Evolutionary conservation across 176 grass and related monocot genomes (phyloP).

Genomic region (Hordeum marinum): DNA sequence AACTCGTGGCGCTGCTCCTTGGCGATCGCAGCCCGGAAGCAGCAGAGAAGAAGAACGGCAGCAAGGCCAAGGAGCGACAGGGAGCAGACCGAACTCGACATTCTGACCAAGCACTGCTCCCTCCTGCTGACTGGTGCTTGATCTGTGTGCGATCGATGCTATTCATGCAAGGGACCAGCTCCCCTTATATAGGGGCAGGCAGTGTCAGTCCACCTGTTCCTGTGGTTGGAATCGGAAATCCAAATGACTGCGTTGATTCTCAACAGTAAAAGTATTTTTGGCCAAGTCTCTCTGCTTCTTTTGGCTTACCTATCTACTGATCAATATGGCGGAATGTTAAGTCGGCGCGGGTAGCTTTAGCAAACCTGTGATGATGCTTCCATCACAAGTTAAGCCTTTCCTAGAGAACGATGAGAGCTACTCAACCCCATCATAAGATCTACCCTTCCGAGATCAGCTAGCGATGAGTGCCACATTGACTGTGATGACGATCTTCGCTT

Average conservation of each 20-base stretch:
- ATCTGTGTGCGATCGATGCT: not conserved
- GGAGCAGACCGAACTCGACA: slow-evolving; percentile 5
- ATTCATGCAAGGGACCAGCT: slow-evolving; percentile 2
- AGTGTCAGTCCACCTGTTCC: not conserved
- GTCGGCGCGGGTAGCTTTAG: not conserved
- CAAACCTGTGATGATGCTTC: slow-evolving; percentile 33
- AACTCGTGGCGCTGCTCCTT: slow-evolving; percentile 77
- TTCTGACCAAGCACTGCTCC: not conserved
- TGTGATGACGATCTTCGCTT: not conserved
- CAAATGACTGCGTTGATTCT: not conserved
- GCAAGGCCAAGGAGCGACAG: not conserved
- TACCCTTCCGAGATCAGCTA: not conserved
- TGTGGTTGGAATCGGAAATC: slow-evolving; percentile 10
- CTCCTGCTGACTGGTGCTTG: not conserved
- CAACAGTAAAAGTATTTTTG: not conserved
- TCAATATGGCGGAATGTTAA: not conserved
- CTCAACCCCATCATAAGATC: slow-evolving; percentile 19
- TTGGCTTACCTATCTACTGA: not conserved
- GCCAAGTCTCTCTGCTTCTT: not conserved
- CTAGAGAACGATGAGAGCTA: slow-evolving; percentile 14
- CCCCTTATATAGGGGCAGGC: not conserved
- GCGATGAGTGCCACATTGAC: slow-evolving; percentile 2
- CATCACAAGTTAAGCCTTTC: slow-evolving; percentile 40
- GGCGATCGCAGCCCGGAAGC: not conserved
- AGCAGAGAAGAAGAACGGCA: slow-evolving; percentile 16